Percentiles rank a stretch among this genome's conserved stretches.
Evolutionary conservation across 1,139 yeast genomes (phyloP).

Genomic region (Pneumocystis murina): DNA sequence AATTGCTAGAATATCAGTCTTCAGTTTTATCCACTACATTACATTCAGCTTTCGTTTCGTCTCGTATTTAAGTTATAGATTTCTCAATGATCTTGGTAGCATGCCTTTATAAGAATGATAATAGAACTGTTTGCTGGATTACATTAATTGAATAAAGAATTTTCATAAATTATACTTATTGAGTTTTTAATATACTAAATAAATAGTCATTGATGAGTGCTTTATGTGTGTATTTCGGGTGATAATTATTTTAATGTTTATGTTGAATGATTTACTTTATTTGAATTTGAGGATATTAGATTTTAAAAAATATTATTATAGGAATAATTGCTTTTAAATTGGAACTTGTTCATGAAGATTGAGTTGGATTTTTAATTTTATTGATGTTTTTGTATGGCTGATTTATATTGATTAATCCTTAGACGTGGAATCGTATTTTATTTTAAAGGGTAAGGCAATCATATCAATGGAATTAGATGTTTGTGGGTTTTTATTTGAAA

Average conservation of each 20-base stretch:
- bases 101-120: not conserved
- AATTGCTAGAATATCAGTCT: not conserved
- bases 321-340: not conserved
- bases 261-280: not conserved
- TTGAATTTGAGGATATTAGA: not conserved
- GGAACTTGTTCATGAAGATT: not conserved
- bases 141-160: not conserved
- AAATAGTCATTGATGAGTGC: not conserved
- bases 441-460: not conserved
- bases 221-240: not conserved
- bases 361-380: not conserved
- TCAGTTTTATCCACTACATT: not conserved
- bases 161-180: not conserved
- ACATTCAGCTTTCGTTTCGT: not conserved
- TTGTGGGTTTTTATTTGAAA: not conserved
- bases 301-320: not conserved
- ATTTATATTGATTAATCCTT: not conserved
- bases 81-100: not conserved
- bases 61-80: not conserved
- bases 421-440: not conserved
- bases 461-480: not conserved
- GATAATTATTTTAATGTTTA: not conserved
- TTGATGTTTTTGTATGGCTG: not conserved
- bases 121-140: not conserved
- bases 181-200: not conserved